Evolutionary conservation across 2,329 filamentous ascomycete species (phyloP), one percentile per base, ranked within the genome.

Genomic region (Alternaria solani): DNA sequence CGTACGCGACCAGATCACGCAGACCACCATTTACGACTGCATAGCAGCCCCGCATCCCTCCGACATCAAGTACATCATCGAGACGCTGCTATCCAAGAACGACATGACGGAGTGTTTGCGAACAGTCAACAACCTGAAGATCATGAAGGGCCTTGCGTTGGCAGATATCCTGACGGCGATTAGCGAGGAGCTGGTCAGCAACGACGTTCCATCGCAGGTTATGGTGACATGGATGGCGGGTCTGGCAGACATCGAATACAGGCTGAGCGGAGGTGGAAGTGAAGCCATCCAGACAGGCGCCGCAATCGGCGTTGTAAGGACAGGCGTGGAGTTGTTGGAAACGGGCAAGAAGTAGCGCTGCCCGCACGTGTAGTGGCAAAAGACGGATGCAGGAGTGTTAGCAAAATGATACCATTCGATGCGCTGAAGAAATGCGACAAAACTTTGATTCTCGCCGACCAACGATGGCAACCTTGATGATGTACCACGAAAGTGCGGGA

Each of bases 1-100:
- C 28, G 84, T 90, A 56, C 86, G 93, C 41, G 94, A 98, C 61
- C 87, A 92, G 68, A 97, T 97, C 67, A 97, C 91, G 36, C 91
- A 97, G 76, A 93, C 92, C 20, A 90, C 89, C 7, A 98, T 99
- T 74, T 99, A 97, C 84, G 94, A 93, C 79, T 99, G 95, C 79
- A 96, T 99, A 75, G 95, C 95, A 8, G 94, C 94, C 2, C 95
- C 95, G 4, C 94, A 96, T 68, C 95, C 95, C 0, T 88, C 90
- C 25, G 94, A 97, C 71, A 93, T 98, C 73, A 86, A 87, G 66
- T 88, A 91, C 69, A 98, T 99, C 55, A 85, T 94, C 67, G 86
- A 90, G 66, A 96, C 93, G 0, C 85, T 99, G 32, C 86, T 98
- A 28, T 89, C 87, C 55, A 97, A 92, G 2, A 87, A 88, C 55